Conservation (phyloP, 2,329 filamentous ascomycete genomes). For the Penicillium aurantiogriseum region DNA sequence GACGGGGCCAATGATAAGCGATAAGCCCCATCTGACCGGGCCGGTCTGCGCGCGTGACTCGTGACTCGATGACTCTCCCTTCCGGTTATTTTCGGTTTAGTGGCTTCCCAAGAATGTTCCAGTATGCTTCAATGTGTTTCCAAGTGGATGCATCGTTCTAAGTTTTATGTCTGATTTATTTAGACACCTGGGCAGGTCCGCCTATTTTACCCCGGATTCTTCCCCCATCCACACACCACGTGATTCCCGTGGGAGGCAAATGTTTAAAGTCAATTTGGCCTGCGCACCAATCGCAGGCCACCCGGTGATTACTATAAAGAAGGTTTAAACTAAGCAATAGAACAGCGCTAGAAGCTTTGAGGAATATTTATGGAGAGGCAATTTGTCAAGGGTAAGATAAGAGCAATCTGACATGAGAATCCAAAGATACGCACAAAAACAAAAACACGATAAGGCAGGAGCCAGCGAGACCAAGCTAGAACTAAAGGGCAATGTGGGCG, state of each 20-base stretch:
- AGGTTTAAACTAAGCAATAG: not conserved
- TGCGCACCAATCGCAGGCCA: not conserved
- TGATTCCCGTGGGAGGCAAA: not conserved
- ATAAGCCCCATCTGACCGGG: slow-evolving; percentile 9
- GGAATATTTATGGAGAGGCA: not conserved
- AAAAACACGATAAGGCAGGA: not conserved
- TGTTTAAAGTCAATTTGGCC: not conserved
- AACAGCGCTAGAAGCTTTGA: not conserved
- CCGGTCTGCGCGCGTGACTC: slow-evolving; percentile 10
- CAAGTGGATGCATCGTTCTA: not conserved
- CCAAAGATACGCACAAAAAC: not conserved
- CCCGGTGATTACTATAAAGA: not conserved
- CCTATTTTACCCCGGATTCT: slow-evolving; percentile 7
- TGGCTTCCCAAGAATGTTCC: not conserved
- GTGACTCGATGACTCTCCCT: too few relatives aligned
- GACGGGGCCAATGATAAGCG: slow-evolving; percentile 9
- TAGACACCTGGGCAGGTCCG: not conserved
- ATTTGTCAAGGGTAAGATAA: slow-evolving; percentile 3
- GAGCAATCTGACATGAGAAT: slow-evolving; percentile 4
- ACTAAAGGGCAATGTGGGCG: not conserved
- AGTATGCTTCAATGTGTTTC: not conserved
- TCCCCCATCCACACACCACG: not conserved
- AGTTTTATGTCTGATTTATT: not conserved
- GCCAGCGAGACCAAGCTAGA: not conserved
- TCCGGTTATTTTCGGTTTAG: not conserved